Evolutionary conservation across 495 filamentous ascomycete genomes (phyloP), one percentile per base, ranked within the genome.

Genomic region (Collariella sp.): DNA sequence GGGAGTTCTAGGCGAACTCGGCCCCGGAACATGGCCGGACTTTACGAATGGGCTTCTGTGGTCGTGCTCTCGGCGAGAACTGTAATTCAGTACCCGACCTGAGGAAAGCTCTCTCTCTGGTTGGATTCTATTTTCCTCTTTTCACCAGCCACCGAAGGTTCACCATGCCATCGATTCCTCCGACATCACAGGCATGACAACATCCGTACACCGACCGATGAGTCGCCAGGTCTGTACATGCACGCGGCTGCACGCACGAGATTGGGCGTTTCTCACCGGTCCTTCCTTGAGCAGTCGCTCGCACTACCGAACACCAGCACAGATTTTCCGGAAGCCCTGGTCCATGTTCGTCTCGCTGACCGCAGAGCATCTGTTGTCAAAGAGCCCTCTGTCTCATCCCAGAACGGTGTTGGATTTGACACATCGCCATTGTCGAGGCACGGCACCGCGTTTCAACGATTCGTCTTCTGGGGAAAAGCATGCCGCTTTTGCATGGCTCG

Each of bases 191-290:
- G 11, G 31, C 22, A 9, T 36, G 6, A n/a, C n/a, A n/a, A n/a
- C n/a, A n/a, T n/a, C n/a, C n/a, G n/a, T 16, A 19, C 39, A 18
- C 52, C 31, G 20, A 31, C 22, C 3, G 12, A 20, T 46, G 52
- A 52, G 48, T 22, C 26, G 55, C 48, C 46, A 46, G 47, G 26
- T 35, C 36, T 42, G 52, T 44, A 52, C 46, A 58, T 62, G 65
- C 46, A 58, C 61, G 65, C 56, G 62, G 66, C 61, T 66, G 55
- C 65, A 64, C 46, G 59, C 58, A 59, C 59, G 52, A 64, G 63
- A 68, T 66, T 61, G 60, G 53, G 56, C 50, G 39, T 55, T 58
- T 54, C 60, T 57, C 51, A 43, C 22, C 33, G 12, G 40, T 33
- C 43, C 23, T 39, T 42, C 7, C 48, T 51, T 7, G 33, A 15